Evolutionary conservation across 768 basidiomycete species (phyloP).

Genomic region (Trametes cingulata): DNA sequence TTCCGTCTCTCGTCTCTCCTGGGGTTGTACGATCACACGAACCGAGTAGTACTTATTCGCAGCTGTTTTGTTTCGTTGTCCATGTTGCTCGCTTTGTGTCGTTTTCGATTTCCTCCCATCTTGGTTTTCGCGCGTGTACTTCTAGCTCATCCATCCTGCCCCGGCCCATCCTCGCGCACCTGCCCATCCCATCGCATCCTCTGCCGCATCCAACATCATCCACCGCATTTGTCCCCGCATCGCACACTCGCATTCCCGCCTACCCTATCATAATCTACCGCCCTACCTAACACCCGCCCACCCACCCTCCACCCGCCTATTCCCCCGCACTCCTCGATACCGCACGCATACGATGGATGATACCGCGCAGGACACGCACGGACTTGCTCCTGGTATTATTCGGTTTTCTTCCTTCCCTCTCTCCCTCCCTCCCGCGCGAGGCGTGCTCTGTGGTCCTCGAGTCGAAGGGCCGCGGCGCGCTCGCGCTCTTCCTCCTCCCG

Average conservation of each 20-base stretch:
- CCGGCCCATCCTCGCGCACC: constrained; percentile 6
- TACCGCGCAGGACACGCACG: constrained; percentile 12
- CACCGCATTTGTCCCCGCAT: neutral
- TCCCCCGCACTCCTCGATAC: neutral
- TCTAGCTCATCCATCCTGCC: constrained; percentile 4
- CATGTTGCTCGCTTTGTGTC: constrained; percentile 19
- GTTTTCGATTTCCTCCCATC: neutral
- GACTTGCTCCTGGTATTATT: neutral
- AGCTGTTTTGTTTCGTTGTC: constrained; percentile 19
- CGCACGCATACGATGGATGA: constrained; percentile 20
- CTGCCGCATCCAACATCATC: neutral
- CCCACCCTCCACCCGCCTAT: neutral
- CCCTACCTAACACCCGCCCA: neutral
- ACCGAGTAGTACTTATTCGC: constrained; percentile 15
- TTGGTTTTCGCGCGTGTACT: constrained; percentile 22
- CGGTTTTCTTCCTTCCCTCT: neutral
- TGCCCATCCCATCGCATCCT: neutral
- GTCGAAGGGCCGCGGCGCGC: too few species aligned
- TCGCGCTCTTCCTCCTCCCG: too few species aligned
- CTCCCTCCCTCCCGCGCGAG: neutral
- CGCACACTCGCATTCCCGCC: constrained; percentile 7
- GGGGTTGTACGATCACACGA: constrained; percentile 19
- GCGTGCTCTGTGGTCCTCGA: neutral
- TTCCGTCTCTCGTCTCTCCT: neutral
- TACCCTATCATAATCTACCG: neutral